Base-by-base conservation (phyloP, 371 early-diverging fungal species). In the Syncephalastrum monosporum region DNA sequence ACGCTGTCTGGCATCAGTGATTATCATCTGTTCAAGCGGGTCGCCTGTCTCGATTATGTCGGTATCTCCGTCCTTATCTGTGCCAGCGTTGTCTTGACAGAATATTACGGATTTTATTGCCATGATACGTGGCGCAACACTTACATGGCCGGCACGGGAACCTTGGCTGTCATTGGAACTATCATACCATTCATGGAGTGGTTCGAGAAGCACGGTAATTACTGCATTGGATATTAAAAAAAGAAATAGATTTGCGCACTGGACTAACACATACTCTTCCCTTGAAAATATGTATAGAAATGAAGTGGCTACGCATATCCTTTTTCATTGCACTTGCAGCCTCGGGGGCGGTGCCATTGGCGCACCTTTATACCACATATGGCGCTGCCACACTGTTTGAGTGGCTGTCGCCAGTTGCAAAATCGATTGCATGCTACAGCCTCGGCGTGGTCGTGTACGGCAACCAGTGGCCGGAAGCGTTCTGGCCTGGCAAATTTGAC, bases 11-110 rank as follows among this genome's bases (percentile, higher is more conserved):
- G 87, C 47, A 82, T 82, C 57, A 91, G 89, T 61, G 88, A 92
- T 57, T 88, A 90, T 55, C 67, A 74, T 25, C 60, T 60, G 2
- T 69, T 77, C 60, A 63, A 63, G 50, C 60, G 69, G 50, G 51
- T 87, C 63, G 85, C 86, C 58, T 77, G 87, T 71, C 65, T 89
- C 68, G 94, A 93, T 64, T 93, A 91, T 72, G 85, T 90, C 25
- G 94, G 94, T 45, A 93, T 93, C 59, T 82, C 88, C 43, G 75
- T 82, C 1, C 71, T 91, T 42, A 90, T 90, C 55, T 80, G 86
- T 50, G 85, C 83, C 21, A 85, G 85, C 44, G 78, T 81, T 45
- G 64, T 83, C n/a, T 76, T 85, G 10, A 76, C 79, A 24, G 73
- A 86, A 66, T 86, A 85, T 59, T 86, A 86, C 59, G 80, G 84